Percentiles rank a stretch among this genome's conserved stretches.
Evolutionary conservation across 371 early-diverging fungal genomes (phyloP).

Genomic region (Coelomomyces lativittatus): DNA sequence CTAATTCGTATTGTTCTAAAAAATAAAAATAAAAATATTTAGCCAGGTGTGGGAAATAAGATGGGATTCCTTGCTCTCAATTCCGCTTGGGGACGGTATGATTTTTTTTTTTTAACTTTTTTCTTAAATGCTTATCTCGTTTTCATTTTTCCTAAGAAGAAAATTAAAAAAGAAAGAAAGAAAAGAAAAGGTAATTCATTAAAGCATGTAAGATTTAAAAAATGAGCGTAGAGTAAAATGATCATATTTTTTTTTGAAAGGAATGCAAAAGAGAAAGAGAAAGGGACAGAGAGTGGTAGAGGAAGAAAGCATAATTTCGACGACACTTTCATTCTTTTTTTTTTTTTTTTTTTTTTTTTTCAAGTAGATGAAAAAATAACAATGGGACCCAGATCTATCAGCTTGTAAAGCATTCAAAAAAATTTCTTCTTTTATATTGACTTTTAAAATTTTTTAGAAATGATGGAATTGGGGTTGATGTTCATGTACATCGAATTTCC

Average conservation of each 20-base stretch:
- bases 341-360: constrained; percentile 1
- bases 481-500: constrained; percentile 87
- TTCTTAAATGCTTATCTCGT: background rate
- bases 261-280: no score
- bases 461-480: constrained; percentile 93
- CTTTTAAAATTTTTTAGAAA: constrained; percentile 12
- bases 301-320: no score
- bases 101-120: background rate
- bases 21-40: no score
- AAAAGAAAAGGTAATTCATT: no score
- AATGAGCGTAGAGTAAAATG: no score
- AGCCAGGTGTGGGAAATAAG: constrained; percentile 94
- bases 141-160: constrained; percentile 1
- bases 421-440: constrained; percentile 2
- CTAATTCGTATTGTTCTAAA: no score
- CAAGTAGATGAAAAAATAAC: background rate
- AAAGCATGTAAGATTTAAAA: no score
- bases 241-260: no score
- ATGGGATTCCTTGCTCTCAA: constrained; percentile 83
- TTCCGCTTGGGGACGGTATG: constrained; percentile 61
- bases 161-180: no score
- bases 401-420: background rate
- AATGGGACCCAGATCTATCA: background rate
- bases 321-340: background rate
- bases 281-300: no score